Evolutionary conservation across 306 rosid species (phyloP).

Genomic region (Malus sylvestris): DNA sequence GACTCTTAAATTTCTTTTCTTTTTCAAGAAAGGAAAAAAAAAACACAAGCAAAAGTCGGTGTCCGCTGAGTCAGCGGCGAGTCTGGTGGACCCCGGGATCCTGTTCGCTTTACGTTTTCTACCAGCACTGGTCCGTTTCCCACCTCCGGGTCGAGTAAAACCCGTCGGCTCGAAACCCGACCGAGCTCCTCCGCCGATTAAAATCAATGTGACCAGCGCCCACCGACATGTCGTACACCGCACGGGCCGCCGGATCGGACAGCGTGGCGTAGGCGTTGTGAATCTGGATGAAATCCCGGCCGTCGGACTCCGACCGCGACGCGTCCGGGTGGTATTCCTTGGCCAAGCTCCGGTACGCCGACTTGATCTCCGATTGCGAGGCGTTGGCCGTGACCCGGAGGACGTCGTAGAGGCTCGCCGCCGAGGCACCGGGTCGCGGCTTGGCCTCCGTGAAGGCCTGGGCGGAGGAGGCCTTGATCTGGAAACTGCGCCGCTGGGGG

Average conservation of each 20-base stretch:
- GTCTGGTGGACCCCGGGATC: neutral
- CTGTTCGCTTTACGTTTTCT: conserved; percentile 4
- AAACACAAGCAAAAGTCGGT: neutral
- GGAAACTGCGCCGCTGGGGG: neutral
- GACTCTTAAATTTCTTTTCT: neutral
- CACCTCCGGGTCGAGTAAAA: conserved; percentile 56
- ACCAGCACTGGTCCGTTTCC: conserved; percentile 99
- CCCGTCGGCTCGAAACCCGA: conserved; percentile 18
- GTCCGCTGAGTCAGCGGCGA: neutral
- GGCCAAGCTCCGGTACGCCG: conserved; percentile 45
- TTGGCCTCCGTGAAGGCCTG: conserved; percentile 8
- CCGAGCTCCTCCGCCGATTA: conserved; percentile 5
- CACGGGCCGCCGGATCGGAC: conserved; percentile 73
- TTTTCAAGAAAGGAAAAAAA: neutral
- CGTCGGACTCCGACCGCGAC: conserved; percentile 22
- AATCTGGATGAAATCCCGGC: conserved; percentile 59
- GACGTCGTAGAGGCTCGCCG: conserved; percentile 36
- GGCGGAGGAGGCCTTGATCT: conserved; percentile 5
- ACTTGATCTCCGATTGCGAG: conserved; percentile 38
- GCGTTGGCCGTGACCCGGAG: conserved; percentile 35
- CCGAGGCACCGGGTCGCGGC: neutral
- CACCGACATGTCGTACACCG: conserved; percentile 53
- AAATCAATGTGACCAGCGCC: conserved; percentile 4
- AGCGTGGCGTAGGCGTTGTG: conserved; percentile 76
- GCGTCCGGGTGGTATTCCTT: conserved; percentile 70